phyloP scores from a whole-genome alignment of 208 protist genomes.

The Acanthamoeba royreba region DNA sequence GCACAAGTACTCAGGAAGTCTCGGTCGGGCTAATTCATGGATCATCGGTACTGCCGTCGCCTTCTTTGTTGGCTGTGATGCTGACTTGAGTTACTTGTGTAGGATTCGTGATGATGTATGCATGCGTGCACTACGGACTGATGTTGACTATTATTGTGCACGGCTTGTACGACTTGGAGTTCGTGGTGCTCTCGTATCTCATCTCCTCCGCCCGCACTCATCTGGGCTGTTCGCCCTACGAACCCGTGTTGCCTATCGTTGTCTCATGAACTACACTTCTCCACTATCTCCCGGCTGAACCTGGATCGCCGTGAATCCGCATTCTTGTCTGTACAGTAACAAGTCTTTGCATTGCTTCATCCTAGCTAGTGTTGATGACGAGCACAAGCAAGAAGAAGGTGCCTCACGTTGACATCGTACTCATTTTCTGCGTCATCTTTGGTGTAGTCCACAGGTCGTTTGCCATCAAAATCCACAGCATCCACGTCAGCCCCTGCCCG shows the following conservation, averaged over 20 bases:
- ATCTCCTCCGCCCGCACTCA: background rate
- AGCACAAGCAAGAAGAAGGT: background rate
- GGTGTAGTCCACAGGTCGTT: background rate
- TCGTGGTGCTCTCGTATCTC: background rate
- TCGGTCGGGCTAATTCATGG: background rate
- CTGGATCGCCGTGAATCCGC: no score
- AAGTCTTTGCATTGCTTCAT: no score
- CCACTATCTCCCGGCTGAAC: no score
- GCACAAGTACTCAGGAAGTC: background rate
- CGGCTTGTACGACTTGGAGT: slow-evolving; percentile 25
- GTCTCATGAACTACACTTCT: no score
- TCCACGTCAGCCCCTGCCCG: background rate
- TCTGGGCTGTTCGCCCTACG: background rate
- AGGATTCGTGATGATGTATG: slow-evolving; percentile 39
- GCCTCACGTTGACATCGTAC: background rate
- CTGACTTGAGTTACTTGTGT: background rate
- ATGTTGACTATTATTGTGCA: background rate
- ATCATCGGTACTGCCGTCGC: background rate
- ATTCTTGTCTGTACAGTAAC: no score
- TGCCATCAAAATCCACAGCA: background rate
- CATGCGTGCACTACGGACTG: slow-evolving; percentile 1
- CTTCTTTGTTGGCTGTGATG: background rate
- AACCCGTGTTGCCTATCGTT: background rate
- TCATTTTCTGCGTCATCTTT: background rate
- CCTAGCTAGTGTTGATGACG: no score